These are phyloP conservation scores for Leccinum pachyderme DNA, from an alignment of 1,284 basidiomycete species.

Conservation along the genomic window DNA sequence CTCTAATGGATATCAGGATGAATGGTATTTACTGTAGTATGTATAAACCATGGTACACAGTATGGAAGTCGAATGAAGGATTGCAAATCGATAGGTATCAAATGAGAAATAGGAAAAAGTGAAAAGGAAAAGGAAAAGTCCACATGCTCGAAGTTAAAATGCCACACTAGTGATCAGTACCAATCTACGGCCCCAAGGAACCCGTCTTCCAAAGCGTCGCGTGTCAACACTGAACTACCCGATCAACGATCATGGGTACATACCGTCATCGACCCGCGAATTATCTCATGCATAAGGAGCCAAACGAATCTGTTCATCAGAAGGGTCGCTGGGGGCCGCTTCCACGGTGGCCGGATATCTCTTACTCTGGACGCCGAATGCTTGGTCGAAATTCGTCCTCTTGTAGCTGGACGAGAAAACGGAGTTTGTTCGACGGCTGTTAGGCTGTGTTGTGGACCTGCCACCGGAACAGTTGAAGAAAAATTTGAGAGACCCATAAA, in stretches of 20 bases:
- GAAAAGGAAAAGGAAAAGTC: background rate
- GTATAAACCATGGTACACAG: background rate
- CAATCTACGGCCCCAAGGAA: background rate
- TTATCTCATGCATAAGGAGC: conserved; percentile 40
- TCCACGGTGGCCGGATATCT: conserved; percentile 14
- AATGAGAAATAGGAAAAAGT: background rate
- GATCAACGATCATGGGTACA: background rate
- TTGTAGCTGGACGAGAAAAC: conserved; percentile 31
- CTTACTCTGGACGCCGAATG: conserved; percentile 45
- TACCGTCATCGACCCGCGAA: conserved; percentile 4
- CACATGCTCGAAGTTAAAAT: background rate
- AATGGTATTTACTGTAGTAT: background rate
- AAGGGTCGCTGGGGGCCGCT: conserved; percentile 8
- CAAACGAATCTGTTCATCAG: conserved; percentile 46
- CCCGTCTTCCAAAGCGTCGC: background rate
- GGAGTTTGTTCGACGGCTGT: conserved; percentile 26
- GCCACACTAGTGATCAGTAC: background rate
- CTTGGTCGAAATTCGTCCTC: conserved; percentile 44
- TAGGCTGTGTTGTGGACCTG: conserved; percentile 45
- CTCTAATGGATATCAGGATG: background rate
- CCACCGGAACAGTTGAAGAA: conserved; percentile 51
- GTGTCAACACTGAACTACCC: background rate
- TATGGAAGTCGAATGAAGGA: conserved; percentile 9
- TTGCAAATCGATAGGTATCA: background rate
- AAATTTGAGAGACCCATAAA: conserved; percentile 59